Evolutionary conservation across 1,139 yeast species (phyloP).

Genomic region (Scheffersomyces quercinus): DNA sequence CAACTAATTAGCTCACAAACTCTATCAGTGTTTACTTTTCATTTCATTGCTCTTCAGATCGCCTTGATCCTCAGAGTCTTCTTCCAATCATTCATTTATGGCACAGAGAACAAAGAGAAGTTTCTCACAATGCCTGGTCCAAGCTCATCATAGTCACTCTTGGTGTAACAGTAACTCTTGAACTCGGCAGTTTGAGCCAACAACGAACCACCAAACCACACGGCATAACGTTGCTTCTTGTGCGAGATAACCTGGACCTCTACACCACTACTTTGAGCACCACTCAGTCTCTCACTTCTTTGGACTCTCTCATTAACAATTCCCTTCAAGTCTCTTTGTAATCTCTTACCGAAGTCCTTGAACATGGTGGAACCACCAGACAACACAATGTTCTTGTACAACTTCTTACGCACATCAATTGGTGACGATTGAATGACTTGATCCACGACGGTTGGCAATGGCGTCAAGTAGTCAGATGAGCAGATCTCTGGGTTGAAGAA

Average conservation of each 20-base stretch:
- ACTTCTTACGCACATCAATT: constrained; percentile 95
- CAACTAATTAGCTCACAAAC: no score
- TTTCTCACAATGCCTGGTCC: constrained; percentile 98
- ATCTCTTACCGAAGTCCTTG: constrained; percentile 94
- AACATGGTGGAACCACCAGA: constrained; percentile 99
- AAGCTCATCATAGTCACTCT: constrained; percentile 94
- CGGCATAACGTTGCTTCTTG: constrained; percentile 97
- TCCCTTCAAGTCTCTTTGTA: constrained; percentile 89
- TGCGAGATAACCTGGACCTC: constrained; percentile 97
- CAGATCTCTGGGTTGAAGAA: constrained; percentile 98
- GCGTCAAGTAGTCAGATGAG: constrained; percentile 91
- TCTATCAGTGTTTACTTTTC: no score
- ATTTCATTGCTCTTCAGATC: no score
- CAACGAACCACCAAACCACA: constrained; percentile 98
- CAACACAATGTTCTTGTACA: constrained; percentile 90
- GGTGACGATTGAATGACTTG: constrained; percentile 94
- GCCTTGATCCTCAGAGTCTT: no score
- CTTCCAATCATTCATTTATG: constrained; percentile 36
- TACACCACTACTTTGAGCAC: constrained; percentile 89
- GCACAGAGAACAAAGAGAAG: constrained; percentile 89
- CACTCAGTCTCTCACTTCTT: constrained; percentile 74
- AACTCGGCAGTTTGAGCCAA: constrained; percentile 97
- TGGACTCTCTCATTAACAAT: constrained; percentile 89
- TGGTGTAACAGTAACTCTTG: constrained; percentile 94
- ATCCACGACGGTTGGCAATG: constrained; percentile 93